Base-by-base conservation (phyloP, 139 green algal species). In the Coelastrella sp. region DNA sequence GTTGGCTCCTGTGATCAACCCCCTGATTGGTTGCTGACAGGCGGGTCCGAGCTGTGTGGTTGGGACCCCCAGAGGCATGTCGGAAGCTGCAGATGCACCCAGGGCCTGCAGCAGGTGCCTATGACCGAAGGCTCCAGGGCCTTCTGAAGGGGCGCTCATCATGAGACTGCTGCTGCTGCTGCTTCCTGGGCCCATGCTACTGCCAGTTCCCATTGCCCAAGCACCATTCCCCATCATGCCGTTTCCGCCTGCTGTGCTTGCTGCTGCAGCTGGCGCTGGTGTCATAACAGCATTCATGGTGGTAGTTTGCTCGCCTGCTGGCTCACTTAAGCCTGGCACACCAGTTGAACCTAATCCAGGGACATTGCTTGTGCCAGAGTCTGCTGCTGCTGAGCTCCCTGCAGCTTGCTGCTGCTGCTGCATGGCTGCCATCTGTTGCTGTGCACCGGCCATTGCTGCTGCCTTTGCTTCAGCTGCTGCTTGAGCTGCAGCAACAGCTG, bases 161-260 rank as follows among this genome's bases (percentile, higher is more conserved):
- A 81, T 62, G n/a, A 50, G 73, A n/a, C n/a, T n/a, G n/a, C n/a
- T n/a, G n/a, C n/a, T n/a, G 75, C 35, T 71, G 35, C 35, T 82
- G 37, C 23, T 11, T 43, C 30, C 35, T 40, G 23, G 35, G 35
- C 67, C 19, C 17, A 23, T 6, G 11, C 9, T 30, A 30, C 38
- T 34, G n/a, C 23, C 21, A 3, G n/a, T 43, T 32, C 71, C 71
- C 27, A 79, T 43, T 9, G 30, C 30, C 2, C 41, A 41, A 64
- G 43, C 27, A 43, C 71, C 21, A 21, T 30, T 30, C 6, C 27
- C 71, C 38, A 59, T 78, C 51, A 69, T 69, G 51, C 34, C 51
- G 1, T 21, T 15, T 41, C 25, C 43, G 37, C 13, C 38, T 57
- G 38, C 67, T 38, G 53, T 57, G 41, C 41, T 43, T 27, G 11